Conservation (phyloP, 1,284 basidiomycete species). For the Microbotryomycetes sp. region DNA sequence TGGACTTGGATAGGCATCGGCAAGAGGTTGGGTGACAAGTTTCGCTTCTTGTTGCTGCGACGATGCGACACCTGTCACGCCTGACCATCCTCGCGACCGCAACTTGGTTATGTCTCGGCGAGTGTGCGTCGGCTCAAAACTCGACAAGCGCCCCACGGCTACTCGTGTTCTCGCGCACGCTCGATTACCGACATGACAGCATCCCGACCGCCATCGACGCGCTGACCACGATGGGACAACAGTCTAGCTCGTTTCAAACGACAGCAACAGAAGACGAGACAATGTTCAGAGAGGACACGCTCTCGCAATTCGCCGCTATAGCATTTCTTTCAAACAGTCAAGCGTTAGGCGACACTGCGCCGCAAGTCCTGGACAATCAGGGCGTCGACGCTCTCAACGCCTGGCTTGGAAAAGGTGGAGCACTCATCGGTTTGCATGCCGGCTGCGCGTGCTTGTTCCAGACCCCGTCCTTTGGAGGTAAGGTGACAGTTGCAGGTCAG, state of each 20-base stretch:
- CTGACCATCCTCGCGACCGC: too few relatives aligned
- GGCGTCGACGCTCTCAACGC: constrained; percentile 15
- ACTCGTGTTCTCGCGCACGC: neutral
- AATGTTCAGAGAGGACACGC: constrained; percentile 9
- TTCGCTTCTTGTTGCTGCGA: too few relatives aligned
- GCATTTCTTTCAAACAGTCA: constrained; percentile 25
- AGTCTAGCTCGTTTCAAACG: constrained; percentile 1
- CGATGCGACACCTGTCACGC: too few relatives aligned
- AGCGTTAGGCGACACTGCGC: neutral
- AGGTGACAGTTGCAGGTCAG: neutral
- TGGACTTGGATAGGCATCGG: neutral
- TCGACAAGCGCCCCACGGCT: neutral
- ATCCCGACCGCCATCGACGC: constrained; percentile 23
- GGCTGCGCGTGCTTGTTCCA: constrained; percentile 27
- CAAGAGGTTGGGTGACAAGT: too few relatives aligned
- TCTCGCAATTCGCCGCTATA: constrained; percentile 16
- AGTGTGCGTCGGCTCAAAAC: neutral
- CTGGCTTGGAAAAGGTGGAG: constrained; percentile 19
- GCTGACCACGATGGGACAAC: neutral
- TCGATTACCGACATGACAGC: neutral
- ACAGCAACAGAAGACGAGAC: constrained; percentile 16
- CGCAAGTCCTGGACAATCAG: neutral
- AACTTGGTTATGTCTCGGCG: too few relatives aligned
- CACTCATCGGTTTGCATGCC: constrained; percentile 23
- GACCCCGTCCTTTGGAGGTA: constrained; percentile 21